phyloP scores from a whole-genome alignment of 441 rosid genomes.

The Populus tomentosa region DNA sequence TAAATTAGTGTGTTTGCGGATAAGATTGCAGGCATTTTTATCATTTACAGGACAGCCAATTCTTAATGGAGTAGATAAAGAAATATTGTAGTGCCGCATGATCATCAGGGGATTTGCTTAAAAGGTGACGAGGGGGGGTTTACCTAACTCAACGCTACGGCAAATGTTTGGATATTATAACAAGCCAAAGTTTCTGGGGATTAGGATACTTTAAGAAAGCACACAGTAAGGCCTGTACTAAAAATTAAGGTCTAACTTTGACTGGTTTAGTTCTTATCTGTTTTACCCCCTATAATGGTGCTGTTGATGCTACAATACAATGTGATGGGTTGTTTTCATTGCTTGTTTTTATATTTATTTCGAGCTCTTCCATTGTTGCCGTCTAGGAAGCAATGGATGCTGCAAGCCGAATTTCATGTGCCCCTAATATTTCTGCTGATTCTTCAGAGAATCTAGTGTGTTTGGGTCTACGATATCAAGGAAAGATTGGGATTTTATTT shows the following conservation, averaged over 20 bases:
- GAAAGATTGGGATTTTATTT: not conserved
- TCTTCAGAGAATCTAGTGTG: not conserved
- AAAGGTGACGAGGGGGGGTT: conserved; percentile 9
- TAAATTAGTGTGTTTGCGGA: not conserved
- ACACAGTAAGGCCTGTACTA: conserved; percentile 19
- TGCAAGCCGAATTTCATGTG: not conserved
- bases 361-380: not conserved
- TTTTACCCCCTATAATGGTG: not conserved
- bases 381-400: too few relatives aligned
- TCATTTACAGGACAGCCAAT: not conserved
- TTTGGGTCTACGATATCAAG: not conserved
- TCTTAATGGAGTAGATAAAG: not conserved
- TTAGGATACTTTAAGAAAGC: conserved; percentile 33
- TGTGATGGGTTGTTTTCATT: too few relatives aligned
- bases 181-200: conserved; percentile 33
- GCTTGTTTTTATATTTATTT: not conserved
- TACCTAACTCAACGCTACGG: conserved; percentile 5
- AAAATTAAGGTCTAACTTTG: conserved; percentile 13
- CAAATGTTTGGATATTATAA: conserved; percentile 6
- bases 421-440: not conserved
- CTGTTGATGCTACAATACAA: not conserved
- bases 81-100: too few relatives aligned
- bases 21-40: not conserved
- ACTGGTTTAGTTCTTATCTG: not conserved
- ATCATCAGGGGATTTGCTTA: conserved; percentile 17